Percentiles rank a stretch among this genome's conserved stretches.
phyloP scores from a whole-genome alignment of 1,284 basidiomycete genomes.

The Sparassis latifolia region DNA sequence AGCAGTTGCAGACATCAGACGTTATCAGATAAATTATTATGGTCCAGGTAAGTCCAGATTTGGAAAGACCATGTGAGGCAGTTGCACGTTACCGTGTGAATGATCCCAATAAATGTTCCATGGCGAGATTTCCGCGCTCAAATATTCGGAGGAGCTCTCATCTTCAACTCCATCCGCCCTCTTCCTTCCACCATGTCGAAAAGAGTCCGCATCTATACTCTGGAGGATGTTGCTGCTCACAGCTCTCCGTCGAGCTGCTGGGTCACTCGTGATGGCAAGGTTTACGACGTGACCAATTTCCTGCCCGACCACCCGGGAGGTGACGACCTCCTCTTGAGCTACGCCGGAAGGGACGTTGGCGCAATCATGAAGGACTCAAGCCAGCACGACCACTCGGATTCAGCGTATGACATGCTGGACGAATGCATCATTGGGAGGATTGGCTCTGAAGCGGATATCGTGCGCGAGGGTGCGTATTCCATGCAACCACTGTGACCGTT shows the following conservation, averaged over 20 bases:
- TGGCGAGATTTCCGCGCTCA: too few species aligned
- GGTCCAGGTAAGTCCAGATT: too few species aligned
- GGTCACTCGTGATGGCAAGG: conserved; percentile 66
- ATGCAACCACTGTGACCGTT: background rate
- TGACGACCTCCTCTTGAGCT: conserved; percentile 74
- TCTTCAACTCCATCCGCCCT: conserved; percentile 1
- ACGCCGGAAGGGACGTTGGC: conserved; percentile 83
- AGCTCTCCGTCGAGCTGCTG: conserved; percentile 57
- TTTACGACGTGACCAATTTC: conserved; percentile 77
- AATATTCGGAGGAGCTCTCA: too few species aligned
- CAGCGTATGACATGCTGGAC: conserved; percentile 89
- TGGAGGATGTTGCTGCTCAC: conserved; percentile 65
- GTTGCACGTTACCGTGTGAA: too few species aligned
- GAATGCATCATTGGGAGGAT: conserved; percentile 82
- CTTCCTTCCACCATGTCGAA: conserved; percentile 41
- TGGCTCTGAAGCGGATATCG: conserved; percentile 68
- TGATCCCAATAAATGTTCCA: too few species aligned
- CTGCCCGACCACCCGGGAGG: conserved; percentile 82
- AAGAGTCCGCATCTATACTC: conserved; percentile 64
- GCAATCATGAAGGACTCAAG: conserved; percentile 75
- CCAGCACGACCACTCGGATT: conserved; percentile 92
- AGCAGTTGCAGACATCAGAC: too few species aligned
- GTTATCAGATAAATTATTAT: too few species aligned
- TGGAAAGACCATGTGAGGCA: too few species aligned
- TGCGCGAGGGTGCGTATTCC: conserved; percentile 66